Percentiles rank a stretch among this genome's conserved stretches.
Conservation (phyloP, 768 basidiomycete genomes). For the Candolleomyces aberdarensis region DNA sequence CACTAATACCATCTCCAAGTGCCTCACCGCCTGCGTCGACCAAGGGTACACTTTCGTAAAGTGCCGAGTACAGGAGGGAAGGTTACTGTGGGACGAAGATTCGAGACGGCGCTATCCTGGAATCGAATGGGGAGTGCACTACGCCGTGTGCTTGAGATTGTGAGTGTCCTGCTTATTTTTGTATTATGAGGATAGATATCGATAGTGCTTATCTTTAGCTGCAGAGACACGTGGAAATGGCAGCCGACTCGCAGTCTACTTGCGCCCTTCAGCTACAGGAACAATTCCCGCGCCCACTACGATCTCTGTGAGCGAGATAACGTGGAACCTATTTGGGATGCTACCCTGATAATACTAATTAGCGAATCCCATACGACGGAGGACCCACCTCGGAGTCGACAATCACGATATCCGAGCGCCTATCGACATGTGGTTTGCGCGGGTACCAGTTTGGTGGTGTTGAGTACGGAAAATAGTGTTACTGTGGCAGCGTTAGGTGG, state of each 20-base stretch:
- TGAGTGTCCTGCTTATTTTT: slow-evolving; percentile 1
- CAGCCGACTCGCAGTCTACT: slow-evolving; percentile 24
- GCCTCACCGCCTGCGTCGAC: slow-evolving; percentile 22
- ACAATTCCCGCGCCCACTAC: slow-evolving; percentile 3
- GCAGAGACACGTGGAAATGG: slow-evolving; percentile 27
- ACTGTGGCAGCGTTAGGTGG: slow-evolving; percentile 26
- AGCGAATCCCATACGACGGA: neutral
- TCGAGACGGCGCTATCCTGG: slow-evolving; percentile 15
- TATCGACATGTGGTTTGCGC: slow-evolving; percentile 20
- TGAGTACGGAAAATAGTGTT: slow-evolving; percentile 31
- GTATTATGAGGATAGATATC: too few relatives aligned
- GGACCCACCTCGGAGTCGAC: slow-evolving; percentile 6
- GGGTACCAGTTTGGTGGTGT: slow-evolving; percentile 28
- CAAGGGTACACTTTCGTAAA: slow-evolving; percentile 26
- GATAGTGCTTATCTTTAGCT: too few relatives aligned
- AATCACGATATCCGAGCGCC: slow-evolving; percentile 27
- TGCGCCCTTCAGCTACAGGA: neutral
- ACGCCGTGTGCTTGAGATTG: slow-evolving; percentile 30
- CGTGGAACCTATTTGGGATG: slow-evolving; percentile 18
- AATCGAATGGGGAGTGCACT: slow-evolving; percentile 25
- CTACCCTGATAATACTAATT: slow-evolving; percentile 11
- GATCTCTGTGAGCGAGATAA: slow-evolving; percentile 13
- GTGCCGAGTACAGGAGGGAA: slow-evolving; percentile 29
- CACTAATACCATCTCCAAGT: slow-evolving; percentile 24
- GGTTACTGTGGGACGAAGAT: slow-evolving; percentile 29